phyloP scores from a whole-genome alignment of 192 early-diverging fungal species.

The Coemansia sp. region DNA sequence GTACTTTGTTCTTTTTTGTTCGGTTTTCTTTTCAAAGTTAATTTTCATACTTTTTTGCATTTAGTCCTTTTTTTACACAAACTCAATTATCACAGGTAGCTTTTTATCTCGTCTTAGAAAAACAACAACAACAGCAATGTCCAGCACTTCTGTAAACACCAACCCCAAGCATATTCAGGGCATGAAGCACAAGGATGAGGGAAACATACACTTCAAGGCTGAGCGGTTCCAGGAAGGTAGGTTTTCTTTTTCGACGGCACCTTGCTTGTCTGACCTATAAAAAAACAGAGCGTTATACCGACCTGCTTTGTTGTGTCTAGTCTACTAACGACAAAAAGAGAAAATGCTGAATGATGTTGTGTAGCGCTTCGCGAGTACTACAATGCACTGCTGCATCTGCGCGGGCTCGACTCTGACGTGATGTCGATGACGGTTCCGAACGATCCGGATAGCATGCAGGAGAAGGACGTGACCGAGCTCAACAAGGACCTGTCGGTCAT shows the following conservation, averaged over 20 bases:
- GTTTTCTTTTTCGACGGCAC: neutral
- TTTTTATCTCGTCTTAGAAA: neutral
- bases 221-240: constrained; percentile 22
- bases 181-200: constrained; percentile 33
- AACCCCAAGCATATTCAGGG: constrained; percentile 37
- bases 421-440: constrained; percentile 18
- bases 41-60: too few species aligned
- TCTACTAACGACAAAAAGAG: neutral
- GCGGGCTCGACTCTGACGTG: constrained; percentile 33
- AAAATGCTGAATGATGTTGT: neutral
- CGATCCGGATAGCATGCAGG: constrained; percentile 22
- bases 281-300: too few species aligned
- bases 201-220: constrained; percentile 34
- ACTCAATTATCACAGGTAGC: too few species aligned
- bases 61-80: too few species aligned
- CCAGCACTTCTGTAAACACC: neutral
- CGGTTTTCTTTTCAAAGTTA: too few species aligned
- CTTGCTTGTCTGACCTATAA: too few species aligned
- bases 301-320: neutral
- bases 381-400: constrained; percentile 37
- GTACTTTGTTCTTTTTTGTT: too few species aligned
- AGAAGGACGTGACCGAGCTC: constrained; percentile 38
- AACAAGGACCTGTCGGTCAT: constrained; percentile 41
- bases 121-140: constrained; percentile 3
- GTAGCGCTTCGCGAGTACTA: constrained; percentile 46